Evolutionary conservation across 2,329 filamentous ascomycete genomes (phyloP).

Genomic region (Nigrospora osmanthi): DNA sequence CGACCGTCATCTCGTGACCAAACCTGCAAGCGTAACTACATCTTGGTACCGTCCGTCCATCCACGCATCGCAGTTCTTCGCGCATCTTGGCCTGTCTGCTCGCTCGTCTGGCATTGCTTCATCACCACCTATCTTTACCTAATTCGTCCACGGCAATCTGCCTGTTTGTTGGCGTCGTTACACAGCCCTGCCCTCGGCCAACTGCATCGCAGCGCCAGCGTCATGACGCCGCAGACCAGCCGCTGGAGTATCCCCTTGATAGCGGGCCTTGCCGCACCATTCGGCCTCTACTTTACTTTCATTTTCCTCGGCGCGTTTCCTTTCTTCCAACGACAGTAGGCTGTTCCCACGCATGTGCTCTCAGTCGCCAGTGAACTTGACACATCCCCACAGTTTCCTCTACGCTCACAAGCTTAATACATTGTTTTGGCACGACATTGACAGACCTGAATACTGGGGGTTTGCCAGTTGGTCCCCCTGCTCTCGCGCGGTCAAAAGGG

Average conservation of each 20-base stretch:
- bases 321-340: slow-evolving; percentile 74
- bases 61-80: too few relatives aligned
- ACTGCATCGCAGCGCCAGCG: not conserved
- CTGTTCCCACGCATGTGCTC: slow-evolving; percentile 6
- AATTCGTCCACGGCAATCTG: too few relatives aligned
- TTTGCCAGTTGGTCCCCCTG: slow-evolving; percentile 61
- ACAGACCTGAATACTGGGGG: slow-evolving; percentile 74
- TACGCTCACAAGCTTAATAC: slow-evolving; percentile 79
- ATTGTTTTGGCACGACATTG: slow-evolving; percentile 62
- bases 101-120: too few relatives aligned
- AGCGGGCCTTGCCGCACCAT: slow-evolving; percentile 47
- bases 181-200: not conserved
- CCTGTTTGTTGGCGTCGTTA: too few relatives aligned
- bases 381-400: slow-evolving; percentile 50
- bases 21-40: too few relatives aligned
- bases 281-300: slow-evolving; percentile 59
- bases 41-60: too few relatives aligned
- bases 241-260: slow-evolving; percentile 29
- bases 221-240: slow-evolving; percentile 20
- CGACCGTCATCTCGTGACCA: too few relatives aligned
- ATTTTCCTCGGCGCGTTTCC: slow-evolving; percentile 60
- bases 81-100: too few relatives aligned
- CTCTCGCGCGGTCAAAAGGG: slow-evolving; percentile 6
- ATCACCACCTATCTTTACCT: too few relatives aligned
- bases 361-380: not conserved